A percentile compares a stretch with the other conserved stretches of the same genome.
Conservation (phyloP, 2,329 filamentous ascomycete genomes). For the Elsinoe australis region DNA sequence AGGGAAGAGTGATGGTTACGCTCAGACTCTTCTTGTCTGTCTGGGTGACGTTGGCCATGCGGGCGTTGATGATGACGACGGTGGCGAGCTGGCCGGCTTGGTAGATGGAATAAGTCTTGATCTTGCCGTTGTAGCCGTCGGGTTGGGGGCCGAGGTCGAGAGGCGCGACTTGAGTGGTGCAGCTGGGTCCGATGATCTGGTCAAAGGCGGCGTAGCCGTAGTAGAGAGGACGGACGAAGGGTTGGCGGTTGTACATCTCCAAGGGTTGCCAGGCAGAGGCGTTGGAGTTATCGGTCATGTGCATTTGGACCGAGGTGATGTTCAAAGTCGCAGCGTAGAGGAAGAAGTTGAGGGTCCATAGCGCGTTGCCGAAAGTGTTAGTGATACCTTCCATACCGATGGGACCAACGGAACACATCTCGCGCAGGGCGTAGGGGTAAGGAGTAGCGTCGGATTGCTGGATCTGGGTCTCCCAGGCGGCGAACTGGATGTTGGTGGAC, state of each 20-base stretch:
- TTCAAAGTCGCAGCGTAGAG: slow-evolving; percentile 43
- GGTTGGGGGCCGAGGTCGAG: slow-evolving; percentile 30
- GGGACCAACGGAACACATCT: slow-evolving; percentile 46
- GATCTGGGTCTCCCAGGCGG: slow-evolving; percentile 41
- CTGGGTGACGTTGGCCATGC: slow-evolving; percentile 36
- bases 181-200: slow-evolving; percentile 42
- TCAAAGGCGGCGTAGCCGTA: slow-evolving; percentile 47
- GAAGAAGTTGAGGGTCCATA: slow-evolving; percentile 49
- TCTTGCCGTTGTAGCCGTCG: slow-evolving; percentile 34
- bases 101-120: slow-evolving; percentile 42
- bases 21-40: slow-evolving; percentile 35
- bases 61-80: slow-evolving; percentile 42
- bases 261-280: slow-evolving; percentile 45
- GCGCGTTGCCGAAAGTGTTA: slow-evolving; percentile 43
- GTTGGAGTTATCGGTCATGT: slow-evolving; percentile 49
- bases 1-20: slow-evolving; percentile 37
- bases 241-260: slow-evolving; percentile 25
- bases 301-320: slow-evolving; percentile 43
- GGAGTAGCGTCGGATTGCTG: slow-evolving; percentile 36
- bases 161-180: slow-evolving; percentile 38
- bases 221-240: slow-evolving; percentile 43
- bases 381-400: slow-evolving; percentile 41
- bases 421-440: slow-evolving; percentile 43
- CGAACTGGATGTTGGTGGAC: slow-evolving; percentile 42
- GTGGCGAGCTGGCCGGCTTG: slow-evolving; percentile 37